phyloP scores from a whole-genome alignment of 495 filamentous ascomycete genomes.

The Neurospora pannonica region DNA sequence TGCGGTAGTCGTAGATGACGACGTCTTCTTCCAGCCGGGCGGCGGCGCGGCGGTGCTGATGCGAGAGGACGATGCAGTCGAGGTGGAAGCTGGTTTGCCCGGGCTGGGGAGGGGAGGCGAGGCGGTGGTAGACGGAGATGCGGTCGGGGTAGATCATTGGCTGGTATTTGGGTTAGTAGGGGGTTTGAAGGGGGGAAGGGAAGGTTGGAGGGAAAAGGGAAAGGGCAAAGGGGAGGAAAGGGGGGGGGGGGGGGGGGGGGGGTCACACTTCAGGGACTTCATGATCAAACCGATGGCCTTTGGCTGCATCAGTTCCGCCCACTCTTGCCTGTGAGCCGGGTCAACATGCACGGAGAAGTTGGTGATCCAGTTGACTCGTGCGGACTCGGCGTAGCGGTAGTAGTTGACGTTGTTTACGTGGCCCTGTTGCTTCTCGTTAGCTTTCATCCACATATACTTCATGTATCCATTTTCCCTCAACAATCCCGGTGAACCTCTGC shows the following conservation, averaged over 20 bases:
- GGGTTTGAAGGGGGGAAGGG: background rate
- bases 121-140: conserved; percentile 81
- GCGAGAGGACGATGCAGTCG: conserved; percentile 63
- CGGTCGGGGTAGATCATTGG: conserved; percentile 83
- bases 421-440: conserved; percentile 27
- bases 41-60: conserved; percentile 67
- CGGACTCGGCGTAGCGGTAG: conserved; percentile 75
- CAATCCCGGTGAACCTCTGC: background rate
- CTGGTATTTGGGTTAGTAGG: conserved; percentile 32
- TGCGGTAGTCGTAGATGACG: conserved; percentile 74
- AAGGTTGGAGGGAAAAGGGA: background rate
- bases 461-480: background rate
- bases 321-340: conserved; percentile 51
- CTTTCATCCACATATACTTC: background rate
- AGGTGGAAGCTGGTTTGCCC: conserved; percentile 32
- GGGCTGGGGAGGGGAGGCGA: conserved; percentile 35
- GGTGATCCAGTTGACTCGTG: conserved; percentile 71
- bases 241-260: no score
- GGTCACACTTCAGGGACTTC: conserved; percentile 66
- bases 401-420: conserved; percentile 90
- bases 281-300: conserved; percentile 67
- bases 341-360: conserved; percentile 68
- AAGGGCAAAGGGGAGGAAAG: background rate
- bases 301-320: conserved; percentile 61
- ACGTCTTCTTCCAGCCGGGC: conserved; percentile 75